These are phyloP conservation scores for Boechera divaricarpa DNA, from an alignment of 345 rosid species.

Conservation along the genomic window DNA sequence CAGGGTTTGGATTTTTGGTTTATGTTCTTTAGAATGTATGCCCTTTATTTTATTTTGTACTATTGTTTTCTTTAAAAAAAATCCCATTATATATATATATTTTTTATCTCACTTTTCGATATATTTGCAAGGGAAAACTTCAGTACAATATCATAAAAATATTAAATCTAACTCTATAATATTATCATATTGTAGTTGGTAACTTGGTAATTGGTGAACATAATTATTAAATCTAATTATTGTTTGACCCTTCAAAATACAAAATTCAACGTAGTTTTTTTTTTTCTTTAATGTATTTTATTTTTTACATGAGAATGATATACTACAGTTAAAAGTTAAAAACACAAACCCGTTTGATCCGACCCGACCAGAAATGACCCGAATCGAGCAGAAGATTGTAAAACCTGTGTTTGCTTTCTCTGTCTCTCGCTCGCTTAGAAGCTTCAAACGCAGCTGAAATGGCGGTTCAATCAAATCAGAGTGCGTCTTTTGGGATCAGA, in stretches of 20 bases:
- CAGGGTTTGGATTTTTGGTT: background rate
- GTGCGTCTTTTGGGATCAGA: slow-evolving; percentile 40
- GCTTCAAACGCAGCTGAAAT: slow-evolving; percentile 38
- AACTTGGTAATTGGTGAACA: no score
- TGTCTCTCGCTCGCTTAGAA: slow-evolving; percentile 16
- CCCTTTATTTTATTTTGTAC: background rate
- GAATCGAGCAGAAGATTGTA: background rate
- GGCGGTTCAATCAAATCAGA: slow-evolving; percentile 45
- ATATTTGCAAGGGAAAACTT: background rate
- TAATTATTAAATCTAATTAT: no score
- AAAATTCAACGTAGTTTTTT: no score
- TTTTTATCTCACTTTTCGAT: background rate
- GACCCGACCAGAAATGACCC: slow-evolving; percentile 21
- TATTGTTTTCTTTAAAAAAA: background rate
- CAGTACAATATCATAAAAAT: background rate
- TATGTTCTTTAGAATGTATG: slow-evolving; percentile 15
- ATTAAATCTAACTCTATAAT: no score
- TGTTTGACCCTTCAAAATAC: no score
- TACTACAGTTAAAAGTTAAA: no score
- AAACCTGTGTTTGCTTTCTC: slow-evolving; percentile 4
- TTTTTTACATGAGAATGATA: no score
- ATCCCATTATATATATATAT: background rate
- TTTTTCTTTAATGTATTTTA: no score
- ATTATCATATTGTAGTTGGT: no score
- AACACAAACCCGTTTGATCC: background rate